Evolutionary conservation across 805 yeast genomes (phyloP).

Genomic region (Kazachstania africana): DNA sequence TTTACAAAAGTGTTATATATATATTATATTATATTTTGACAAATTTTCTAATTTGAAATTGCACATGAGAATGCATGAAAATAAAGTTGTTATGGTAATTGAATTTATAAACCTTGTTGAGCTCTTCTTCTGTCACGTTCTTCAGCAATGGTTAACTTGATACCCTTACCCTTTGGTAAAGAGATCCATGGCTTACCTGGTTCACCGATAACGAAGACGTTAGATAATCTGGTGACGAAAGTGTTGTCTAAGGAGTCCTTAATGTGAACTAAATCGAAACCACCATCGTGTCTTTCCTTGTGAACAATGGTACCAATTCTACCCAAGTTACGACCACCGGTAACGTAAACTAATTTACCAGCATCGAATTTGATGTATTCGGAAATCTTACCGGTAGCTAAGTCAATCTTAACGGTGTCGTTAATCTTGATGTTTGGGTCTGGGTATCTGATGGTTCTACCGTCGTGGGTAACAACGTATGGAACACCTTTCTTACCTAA

Average conservation of each 20-base stretch:
- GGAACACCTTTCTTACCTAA: conserved; percentile 98
- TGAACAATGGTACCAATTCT: conserved; percentile 92
- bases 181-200: conserved; percentile 90
- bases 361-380: conserved; percentile 86
- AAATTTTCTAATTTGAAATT: too few relatives aligned
- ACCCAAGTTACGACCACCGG: conserved; percentile 98
- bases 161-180: conserved; percentile 98
- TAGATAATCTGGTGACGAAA: conserved; percentile 86
- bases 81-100: conserved; percentile 2
- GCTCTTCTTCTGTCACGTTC: conserved; percentile 98
- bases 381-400: conserved; percentile 88
- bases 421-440: conserved; percentile 94
- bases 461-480: conserved; percentile 98
- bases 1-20: conserved; percentile 1
- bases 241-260: conserved; percentile 91
- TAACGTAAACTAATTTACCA: conserved; percentile 84
- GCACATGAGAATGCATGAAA: conserved; percentile 6
- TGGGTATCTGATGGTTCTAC: conserved; percentile 99
- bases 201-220: conserved; percentile 93
- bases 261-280: conserved; percentile 94
- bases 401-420: conserved; percentile 95
- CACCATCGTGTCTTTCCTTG: conserved; percentile 97
- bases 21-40: too few relatives aligned
- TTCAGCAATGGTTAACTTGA: conserved; percentile 88
- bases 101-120: conserved; percentile 44